Evolutionary conservation across 2,329 filamentous ascomycete species (phyloP).

Genomic region (Stagonosporopsis chrysanthemi): DNA sequence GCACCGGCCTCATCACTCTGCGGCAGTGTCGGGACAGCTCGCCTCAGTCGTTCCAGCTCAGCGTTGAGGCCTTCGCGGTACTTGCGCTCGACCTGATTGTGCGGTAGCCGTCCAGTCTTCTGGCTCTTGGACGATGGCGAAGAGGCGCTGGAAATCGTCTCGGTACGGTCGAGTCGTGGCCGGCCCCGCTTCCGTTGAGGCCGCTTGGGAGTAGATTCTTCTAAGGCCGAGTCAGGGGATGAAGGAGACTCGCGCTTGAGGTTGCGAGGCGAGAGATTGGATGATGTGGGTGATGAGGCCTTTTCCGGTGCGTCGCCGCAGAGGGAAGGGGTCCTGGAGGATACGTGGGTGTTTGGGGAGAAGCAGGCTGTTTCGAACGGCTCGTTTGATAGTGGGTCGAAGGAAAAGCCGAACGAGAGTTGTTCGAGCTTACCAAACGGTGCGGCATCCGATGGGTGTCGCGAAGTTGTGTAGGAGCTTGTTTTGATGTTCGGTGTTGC

Average conservation of each 20-base stretch:
- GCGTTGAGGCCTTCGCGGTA: conserved; percentile 42
- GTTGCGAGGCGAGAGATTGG: conserved; percentile 36
- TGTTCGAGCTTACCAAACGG: conserved; percentile 33
- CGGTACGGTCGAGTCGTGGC: conserved; percentile 39
- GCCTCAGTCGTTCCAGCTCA: conserved; percentile 39
- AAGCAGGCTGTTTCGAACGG: conserved; percentile 26
- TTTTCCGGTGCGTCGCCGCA: conserved; percentile 40
- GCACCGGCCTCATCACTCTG: conserved; percentile 37
- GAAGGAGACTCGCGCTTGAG: conserved; percentile 43
- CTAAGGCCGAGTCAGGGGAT: conserved; percentile 26
- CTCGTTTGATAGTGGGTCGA: conserved; percentile 26
- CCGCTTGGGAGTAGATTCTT: conserved; percentile 35
- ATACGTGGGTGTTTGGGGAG: conserved; percentile 25
- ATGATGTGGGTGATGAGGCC: conserved; percentile 24
- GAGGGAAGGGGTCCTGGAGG: conserved; percentile 45
- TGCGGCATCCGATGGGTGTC: conserved; percentile 28
- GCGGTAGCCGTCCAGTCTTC: conserved; percentile 38
- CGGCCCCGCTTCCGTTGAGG: conserved; percentile 44
- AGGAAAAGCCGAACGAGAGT: conserved; percentile 29
- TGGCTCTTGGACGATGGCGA: conserved; percentile 25
- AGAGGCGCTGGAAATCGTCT: conserved; percentile 26
- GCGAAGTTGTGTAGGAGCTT: conserved; percentile 19
- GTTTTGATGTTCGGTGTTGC: conserved; percentile 19
- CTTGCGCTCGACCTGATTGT: conserved; percentile 45
- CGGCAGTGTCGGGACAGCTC: conserved; percentile 40